These are phyloP conservation scores for Talaromyces rugulosus DNA, from an alignment of 2,329 filamentous ascomycete genomes.

Conservation along the genomic window DNA sequence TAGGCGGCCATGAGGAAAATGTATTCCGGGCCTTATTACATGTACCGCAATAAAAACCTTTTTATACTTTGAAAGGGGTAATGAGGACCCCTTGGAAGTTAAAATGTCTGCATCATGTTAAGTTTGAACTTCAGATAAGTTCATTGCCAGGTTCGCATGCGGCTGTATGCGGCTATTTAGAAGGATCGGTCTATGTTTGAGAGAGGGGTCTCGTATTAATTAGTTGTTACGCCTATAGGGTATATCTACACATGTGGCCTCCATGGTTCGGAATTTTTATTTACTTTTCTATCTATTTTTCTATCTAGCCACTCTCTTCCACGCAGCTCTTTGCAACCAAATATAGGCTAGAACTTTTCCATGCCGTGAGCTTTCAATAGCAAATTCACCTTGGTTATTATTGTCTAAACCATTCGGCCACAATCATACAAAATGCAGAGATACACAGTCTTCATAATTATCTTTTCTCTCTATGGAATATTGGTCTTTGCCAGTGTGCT, in stretches of 20 bases:
- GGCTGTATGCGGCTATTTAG: neutral
- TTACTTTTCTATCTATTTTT: neutral
- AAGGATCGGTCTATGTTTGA: neutral
- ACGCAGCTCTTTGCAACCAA: neutral
- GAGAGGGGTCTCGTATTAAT: neutral
- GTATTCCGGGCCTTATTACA: neutral
- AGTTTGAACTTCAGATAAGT: neutral
- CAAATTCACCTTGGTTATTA: neutral
- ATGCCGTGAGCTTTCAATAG: neutral
- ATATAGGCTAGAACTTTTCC: neutral
- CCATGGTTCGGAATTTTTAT: neutral
- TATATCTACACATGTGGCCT: neutral
- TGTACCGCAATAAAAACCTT: neutral
- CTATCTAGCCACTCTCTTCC: neutral
- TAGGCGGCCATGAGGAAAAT: neutral
- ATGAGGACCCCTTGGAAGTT: neutral
- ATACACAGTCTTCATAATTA: neutral
- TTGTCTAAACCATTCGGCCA: neutral
- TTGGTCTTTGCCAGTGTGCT: conserved; percentile 2
- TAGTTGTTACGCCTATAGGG: neutral
- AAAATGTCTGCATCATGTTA: neutral
- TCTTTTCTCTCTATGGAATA: conserved; percentile 7
- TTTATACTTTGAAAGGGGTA: neutral
- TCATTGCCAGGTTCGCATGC: neutral
- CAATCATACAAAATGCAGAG: conserved; percentile 1